Base-by-base conservation (phyloP, 441 rosid genomes). In the Adansonia rubrostipa region DNA sequence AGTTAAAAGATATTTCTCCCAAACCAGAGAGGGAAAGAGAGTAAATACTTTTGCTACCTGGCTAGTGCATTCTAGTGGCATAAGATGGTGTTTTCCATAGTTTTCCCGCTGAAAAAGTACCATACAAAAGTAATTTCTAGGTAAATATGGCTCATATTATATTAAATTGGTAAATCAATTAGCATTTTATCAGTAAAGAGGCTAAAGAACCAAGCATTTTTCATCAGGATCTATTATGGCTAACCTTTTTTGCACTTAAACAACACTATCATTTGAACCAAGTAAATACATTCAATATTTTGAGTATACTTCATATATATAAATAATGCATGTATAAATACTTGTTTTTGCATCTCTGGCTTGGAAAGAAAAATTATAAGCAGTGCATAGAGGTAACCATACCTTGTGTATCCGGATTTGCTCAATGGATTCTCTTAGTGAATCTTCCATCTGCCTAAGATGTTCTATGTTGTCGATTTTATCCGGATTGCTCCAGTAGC, bases 401-500 rank as follows among this genome's bases (percentile, higher is more conserved):
- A 92, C 98, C 93, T 90, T 90, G 64, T 89, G 91, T 56, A 84
- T 56, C 72, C 68, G 86, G 76, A 92, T 79, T 72, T 81, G 85
- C 69, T 85, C 88, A 74, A 95, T 81, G 19, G 96, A 93, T 77
- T 90, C 89, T 71, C 87, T 86, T n/a, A 93, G 88, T 15, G 91
- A 92, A 61, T 89, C 91, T 84, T 95, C 98, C 94, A 95, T 89
- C 84, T 86, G 89, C 71, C 80, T 72, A 73, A 92, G 92, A 80
- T 91, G 91, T 66, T 90, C 94, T 24, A 88, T 71, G 82, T 80
- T 90, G 75, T 93, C 92, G 83, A 95, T 81, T 79, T 89, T 88
- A 75, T 90, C 91, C 6, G 89, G 92, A 84, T 88, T 89, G 71
- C 79, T 86, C 97, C 94, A 93, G 81, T 83, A 89, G 86, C 97